Conservation (phyloP, 2,329 filamentous ascomycete species). For the Fusarium metavorans region DNA sequence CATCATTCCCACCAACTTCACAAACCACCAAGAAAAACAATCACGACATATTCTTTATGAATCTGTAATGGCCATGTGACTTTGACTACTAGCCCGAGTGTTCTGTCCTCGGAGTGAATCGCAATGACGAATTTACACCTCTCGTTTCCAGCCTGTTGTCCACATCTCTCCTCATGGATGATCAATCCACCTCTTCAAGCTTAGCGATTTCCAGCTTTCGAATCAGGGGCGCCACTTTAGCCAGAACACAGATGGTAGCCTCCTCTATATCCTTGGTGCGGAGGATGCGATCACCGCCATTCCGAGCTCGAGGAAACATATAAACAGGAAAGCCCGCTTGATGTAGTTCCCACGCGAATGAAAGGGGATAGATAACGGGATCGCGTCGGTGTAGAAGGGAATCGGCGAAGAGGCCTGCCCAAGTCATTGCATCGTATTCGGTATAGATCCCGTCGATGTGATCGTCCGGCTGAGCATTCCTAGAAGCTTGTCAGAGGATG, state of each 20-base stretch:
- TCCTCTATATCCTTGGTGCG: neutral
- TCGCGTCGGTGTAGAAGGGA: no score
- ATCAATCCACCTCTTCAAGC: neutral
- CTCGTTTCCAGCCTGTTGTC: neutral
- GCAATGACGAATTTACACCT: neutral
- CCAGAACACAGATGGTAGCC: neutral
- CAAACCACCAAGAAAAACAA: neutral
- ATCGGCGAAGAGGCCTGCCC: neutral
- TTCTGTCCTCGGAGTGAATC: neutral
- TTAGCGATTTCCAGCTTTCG: neutral
- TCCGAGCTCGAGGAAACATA: no score
- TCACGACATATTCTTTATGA: neutral
- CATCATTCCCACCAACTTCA: neutral
- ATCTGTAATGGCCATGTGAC: neutral
- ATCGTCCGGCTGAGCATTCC: neutral
- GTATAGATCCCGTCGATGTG: neutral
- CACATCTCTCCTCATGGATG: neutral
- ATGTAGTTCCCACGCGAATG: no score
- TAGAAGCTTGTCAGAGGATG: neutral
- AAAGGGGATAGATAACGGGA: no score
- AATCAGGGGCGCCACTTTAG: neutral
- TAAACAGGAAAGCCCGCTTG: no score
- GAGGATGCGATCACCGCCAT: no score
- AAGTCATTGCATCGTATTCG: neutral
- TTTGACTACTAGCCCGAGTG: neutral